Base-by-base conservation (phyloP, 169 alveolate species). In the Plasmodium ovale region DNA sequence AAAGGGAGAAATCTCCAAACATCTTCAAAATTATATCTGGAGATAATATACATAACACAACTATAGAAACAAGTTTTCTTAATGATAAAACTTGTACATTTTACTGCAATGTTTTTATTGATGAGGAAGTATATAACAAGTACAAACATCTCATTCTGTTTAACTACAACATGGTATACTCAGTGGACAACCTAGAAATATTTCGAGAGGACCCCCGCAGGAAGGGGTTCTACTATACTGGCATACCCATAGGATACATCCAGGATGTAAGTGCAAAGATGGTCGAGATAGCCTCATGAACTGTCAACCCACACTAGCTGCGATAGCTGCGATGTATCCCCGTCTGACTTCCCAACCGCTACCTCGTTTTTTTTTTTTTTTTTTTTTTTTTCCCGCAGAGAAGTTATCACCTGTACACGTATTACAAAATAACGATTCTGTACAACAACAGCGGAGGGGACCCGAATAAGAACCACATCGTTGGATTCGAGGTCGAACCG, bases 401-500 rank as follows among this genome's bases (percentile, higher is more conserved):
- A n/a, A 44, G 62, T 21, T 92, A 77, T 65, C 53, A 56, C 23
- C 58, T 92, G 58, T 88, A 87, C 84, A 92, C 82, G 21, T 87
- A 92, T 47, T 79, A 62, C 65, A 73, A 89, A 72, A 82, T 93
- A 44, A 84, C 60, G 64, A 62, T 93, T 33, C 54, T 88, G 68
- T 91, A 77, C 23, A 71, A 87, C 65, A 71, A 23, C 35, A 39
- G 58, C 19, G 70, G 42, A 2, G 51, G 67, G 0, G 59, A 73
- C 37, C 68, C 85, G 16, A 59, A 42, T 62, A 70, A 87, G 51
- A 64, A 88, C 67, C 85, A 95, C 49, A 88, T 95, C 21, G 96
- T 95, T n/a, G 95, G 95, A 7, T 92, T 95, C 51, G 96, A 94
- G 72, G 92, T 94, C 47, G 91, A 77, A 9, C 94, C 94, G 54